Conservation (phyloP, 768 basidiomycete species). For the Rickenella mellea region DNA sequence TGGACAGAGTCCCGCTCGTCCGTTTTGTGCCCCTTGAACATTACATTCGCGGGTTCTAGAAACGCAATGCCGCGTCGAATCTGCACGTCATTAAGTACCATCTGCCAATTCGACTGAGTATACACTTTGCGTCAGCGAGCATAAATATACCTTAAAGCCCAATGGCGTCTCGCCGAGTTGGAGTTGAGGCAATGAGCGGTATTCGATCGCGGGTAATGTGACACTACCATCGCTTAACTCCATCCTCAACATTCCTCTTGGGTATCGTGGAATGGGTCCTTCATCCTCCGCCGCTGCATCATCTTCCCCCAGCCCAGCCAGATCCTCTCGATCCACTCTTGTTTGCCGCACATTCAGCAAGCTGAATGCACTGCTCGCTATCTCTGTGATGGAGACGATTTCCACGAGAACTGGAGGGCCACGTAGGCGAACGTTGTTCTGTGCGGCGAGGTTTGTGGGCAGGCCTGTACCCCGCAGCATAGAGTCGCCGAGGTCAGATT, state of each 20-base stretch:
- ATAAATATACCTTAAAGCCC: conserved; percentile 63
- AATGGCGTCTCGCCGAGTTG: conserved; percentile 67
- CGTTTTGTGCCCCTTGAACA: conserved; percentile 48
- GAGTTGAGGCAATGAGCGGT: conserved; percentile 52
- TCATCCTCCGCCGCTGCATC: conserved; percentile 53
- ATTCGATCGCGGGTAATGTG: conserved; percentile 70
- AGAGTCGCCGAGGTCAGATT: conserved; percentile 65
- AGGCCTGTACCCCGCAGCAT: conserved; percentile 65
- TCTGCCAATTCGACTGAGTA: conserved; percentile 26
- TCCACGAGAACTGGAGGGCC: conserved; percentile 63
- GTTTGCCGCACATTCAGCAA: conserved; percentile 62
- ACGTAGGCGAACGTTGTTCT: conserved; percentile 25
- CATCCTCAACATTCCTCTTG: conserved; percentile 69
- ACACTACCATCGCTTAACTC: conserved; percentile 71
- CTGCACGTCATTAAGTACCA: conserved; percentile 59
- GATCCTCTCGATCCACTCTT: conserved; percentile 52
- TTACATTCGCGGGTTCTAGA: conserved; percentile 61
- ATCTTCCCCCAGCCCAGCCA: conserved; percentile 42
- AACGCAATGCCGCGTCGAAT: conserved; percentile 66
- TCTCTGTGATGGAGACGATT: conserved; percentile 69
- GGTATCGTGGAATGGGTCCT: conserved; percentile 74
- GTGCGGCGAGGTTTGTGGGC: conserved; percentile 30
- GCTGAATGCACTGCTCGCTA: conserved; percentile 75
- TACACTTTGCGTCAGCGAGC: background rate
- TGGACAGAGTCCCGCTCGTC: conserved; percentile 57